phyloP scores from a whole-genome alignment of 805 yeast genomes.

The Middelhovenomyces tepae region DNA sequence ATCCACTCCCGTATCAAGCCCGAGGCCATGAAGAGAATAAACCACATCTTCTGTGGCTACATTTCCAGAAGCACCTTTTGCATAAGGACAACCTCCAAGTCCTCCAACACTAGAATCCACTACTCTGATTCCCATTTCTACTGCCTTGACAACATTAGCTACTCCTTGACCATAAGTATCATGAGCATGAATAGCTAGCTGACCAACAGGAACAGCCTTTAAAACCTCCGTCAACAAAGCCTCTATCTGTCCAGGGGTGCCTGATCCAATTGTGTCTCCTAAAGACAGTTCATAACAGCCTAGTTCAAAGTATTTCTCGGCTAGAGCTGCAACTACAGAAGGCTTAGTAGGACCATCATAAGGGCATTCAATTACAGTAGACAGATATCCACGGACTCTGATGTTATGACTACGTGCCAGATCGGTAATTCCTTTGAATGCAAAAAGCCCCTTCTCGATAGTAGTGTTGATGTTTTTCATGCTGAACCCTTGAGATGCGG shows the following conservation, averaged over 20 bases:
- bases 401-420: slow-evolving; percentile 18
- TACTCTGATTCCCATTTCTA: slow-evolving; percentile 24
- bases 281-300: slow-evolving; percentile 29
- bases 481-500: slow-evolving; percentile 26
- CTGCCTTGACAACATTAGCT: slow-evolving; percentile 24
- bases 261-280: slow-evolving; percentile 28
- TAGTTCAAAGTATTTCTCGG: slow-evolving; percentile 20
- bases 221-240: slow-evolving; percentile 20
- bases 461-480: slow-evolving; percentile 24
- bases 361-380: slow-evolving; percentile 27
- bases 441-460: slow-evolving; percentile 20
- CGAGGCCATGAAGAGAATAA: slow-evolving; percentile 23
- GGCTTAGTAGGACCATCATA: slow-evolving; percentile 26
- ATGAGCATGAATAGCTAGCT: slow-evolving; percentile 27
- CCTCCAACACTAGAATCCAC: slow-evolving; percentile 26
- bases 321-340: slow-evolving; percentile 20
- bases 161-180: slow-evolving; percentile 29
- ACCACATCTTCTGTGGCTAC: slow-evolving; percentile 28
- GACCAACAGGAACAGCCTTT: slow-evolving; percentile 15
- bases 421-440: slow-evolving; percentile 17
- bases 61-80: slow-evolving; percentile 28
- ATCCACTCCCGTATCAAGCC: slow-evolving; percentile 24
- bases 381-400: slow-evolving; percentile 24
- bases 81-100: slow-evolving; percentile 29
- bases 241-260: slow-evolving; percentile 23